Percentiles rank a stretch among this genome's conserved stretches.
Evolutionary conservation across 1,284 basidiomycete species (phyloP).

Genomic region (Cryptococcus hybrid): DNA sequence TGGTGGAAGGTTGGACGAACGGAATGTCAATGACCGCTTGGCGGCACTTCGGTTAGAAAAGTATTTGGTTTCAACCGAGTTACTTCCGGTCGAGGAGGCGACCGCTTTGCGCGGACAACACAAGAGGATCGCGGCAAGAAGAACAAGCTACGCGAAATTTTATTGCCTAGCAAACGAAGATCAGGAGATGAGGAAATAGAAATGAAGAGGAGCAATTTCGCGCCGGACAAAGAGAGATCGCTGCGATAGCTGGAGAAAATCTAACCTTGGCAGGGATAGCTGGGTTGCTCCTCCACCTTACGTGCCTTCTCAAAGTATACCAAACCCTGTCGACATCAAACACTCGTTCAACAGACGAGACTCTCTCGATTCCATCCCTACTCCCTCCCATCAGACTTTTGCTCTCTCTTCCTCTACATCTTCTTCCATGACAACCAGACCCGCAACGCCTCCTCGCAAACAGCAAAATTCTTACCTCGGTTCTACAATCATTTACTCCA

Average conservation of each 20-base stretch:
- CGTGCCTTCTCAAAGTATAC: slow-evolving; percentile 3
- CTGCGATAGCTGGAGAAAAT: not conserved
- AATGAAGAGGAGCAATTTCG: slow-evolving; percentile 5
- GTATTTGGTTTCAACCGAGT: slow-evolving; percentile 31
- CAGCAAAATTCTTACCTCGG: not conserved
- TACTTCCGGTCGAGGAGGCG: not conserved
- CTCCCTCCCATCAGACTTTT: slow-evolving; percentile 5
- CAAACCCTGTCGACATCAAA: not conserved
- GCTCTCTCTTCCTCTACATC: not conserved
- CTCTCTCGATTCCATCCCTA: slow-evolving; percentile 14
- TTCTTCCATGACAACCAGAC: not conserved
- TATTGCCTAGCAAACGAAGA: slow-evolving; percentile 15
- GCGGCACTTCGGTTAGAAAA: slow-evolving; percentile 20
- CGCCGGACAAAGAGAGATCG: slow-evolving; percentile 2
- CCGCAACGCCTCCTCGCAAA: not conserved
- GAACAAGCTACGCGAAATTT: slow-evolving; percentile 16
- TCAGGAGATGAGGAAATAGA: slow-evolving; percentile 2
- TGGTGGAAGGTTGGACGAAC: slow-evolving; percentile 32
- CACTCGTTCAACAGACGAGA: slow-evolving; percentile 3
- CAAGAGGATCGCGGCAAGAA: slow-evolving; percentile 8
- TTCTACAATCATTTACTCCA: slow-evolving; percentile 5
- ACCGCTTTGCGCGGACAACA: not conserved
- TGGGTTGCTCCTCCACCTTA: slow-evolving; percentile 30
- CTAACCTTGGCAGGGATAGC: slow-evolving; percentile 3
- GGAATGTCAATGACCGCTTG: slow-evolving; percentile 19